Conservation (phyloP, 2,329 filamentous ascomycete genomes). For the Stagonosporopsis chrysanthemi region DNA sequence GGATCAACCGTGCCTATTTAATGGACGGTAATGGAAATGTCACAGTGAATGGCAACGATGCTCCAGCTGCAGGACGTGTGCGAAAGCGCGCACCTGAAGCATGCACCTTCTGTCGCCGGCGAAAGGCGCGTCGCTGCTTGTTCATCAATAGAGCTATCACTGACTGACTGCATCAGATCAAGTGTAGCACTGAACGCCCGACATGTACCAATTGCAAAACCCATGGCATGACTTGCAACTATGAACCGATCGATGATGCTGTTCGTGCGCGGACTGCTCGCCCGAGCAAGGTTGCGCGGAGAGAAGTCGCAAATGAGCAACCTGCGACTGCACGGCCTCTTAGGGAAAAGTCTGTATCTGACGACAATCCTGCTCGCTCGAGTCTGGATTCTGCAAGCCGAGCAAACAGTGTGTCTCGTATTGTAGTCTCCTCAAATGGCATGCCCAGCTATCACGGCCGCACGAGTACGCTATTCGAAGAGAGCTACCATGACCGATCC, state of each 20-base stretch:
- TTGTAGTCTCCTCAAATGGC: slow-evolving; percentile 52
- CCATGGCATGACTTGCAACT: slow-evolving; percentile 56
- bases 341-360: slow-evolving; percentile 4
- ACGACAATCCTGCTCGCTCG: slow-evolving; percentile 9
- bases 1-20: not conserved
- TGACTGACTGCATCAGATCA: slow-evolving; percentile 50
- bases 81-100: slow-evolving; percentile 42
- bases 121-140: slow-evolving; percentile 43
- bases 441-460: slow-evolving; percentile 59
- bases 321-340: not conserved
- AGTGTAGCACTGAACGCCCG: slow-evolving; percentile 58
- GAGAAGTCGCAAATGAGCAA: slow-evolving; percentile 10
- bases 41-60: slow-evolving; percentile 4
- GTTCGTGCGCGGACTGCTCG: slow-evolving; percentile 22
- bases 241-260: slow-evolving; percentile 47
- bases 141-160: not conserved
- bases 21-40: slow-evolving; percentile 12
- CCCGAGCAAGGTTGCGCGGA: slow-evolving; percentile 27
- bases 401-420: slow-evolving; percentile 46
- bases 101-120: slow-evolving; percentile 50
- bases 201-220: slow-evolving; percentile 57
- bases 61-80: slow-evolving; percentile 20
- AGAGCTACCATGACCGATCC: slow-evolving; percentile 36
- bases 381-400: slow-evolving; percentile 9
- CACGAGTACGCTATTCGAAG: slow-evolving; percentile 59